Percentiles rank a stretch among this genome's conserved stretches.
Conservation (phyloP, 257 asterid species). For the Solanum phureja region DNA sequence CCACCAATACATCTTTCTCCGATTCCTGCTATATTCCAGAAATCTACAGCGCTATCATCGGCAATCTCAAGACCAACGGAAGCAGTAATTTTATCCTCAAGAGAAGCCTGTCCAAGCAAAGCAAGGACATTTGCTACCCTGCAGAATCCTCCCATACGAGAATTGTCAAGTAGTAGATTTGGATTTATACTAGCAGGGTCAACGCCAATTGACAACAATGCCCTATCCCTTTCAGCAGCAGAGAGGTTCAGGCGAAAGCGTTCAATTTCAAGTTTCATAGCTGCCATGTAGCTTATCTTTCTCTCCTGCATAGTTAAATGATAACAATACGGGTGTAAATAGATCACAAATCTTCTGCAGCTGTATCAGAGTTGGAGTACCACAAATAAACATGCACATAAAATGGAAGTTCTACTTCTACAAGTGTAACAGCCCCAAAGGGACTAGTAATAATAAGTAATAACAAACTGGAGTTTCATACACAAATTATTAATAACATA, state of each 20-base stretch:
- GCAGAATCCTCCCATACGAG: conserved; percentile 60
- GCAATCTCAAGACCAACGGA: conserved; percentile 69
- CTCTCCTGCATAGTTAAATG: conserved; percentile 44
- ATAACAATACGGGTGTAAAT: neutral
- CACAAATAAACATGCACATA: neutral
- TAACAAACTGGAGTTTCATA: neutral
- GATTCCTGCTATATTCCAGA: conserved; percentile 74
- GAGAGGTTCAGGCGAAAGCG: conserved; percentile 76
- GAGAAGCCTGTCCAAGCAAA: conserved; percentile 70
- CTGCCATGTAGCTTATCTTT: conserved; percentile 60
- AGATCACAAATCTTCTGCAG: neutral
- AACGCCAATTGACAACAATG: conserved; percentile 75
- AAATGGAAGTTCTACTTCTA: neutral
- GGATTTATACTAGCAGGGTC: conserved; percentile 96
- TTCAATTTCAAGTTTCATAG: conserved; percentile 89
- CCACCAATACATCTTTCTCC: conserved; percentile 71
- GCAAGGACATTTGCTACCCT: conserved; percentile 61
- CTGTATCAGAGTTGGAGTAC: neutral
- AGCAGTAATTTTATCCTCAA: conserved; percentile 78
- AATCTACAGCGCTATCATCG: conserved; percentile 53
- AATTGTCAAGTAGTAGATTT: conserved; percentile 60
- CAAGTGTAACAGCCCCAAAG: neutral
- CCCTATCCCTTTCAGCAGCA: conserved; percentile 96
- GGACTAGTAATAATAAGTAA: neutral
- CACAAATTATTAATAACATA: neutral